These are phyloP conservation scores for Rhizopogon rudus DNA, from an alignment of 768 basidiomycete genomes.

Conservation along the genomic window DNA sequence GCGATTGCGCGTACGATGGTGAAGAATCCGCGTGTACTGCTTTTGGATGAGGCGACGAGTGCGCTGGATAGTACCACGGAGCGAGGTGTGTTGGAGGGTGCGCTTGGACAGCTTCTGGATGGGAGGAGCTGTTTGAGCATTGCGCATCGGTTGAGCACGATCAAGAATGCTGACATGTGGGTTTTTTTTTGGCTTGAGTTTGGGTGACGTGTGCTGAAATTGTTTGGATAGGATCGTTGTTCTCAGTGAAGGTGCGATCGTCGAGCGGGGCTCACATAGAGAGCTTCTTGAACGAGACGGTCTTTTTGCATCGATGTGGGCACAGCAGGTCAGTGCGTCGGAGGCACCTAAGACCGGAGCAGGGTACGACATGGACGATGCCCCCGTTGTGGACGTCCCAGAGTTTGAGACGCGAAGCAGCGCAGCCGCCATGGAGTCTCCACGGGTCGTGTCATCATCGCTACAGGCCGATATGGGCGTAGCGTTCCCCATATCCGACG, in stretches of 20 bases:
- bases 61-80: conserved; percentile 90
- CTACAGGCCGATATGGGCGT: conserved; percentile 15
- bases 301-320: conserved; percentile 84
- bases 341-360: conserved; percentile 18
- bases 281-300: conserved; percentile 72
- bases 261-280: conserved; percentile 77
- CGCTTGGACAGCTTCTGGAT: conserved; percentile 3
- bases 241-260: conserved; percentile 83
- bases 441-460: conserved; percentile 10
- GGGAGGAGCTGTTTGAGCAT: conserved; percentile 25
- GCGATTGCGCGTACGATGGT: conserved; percentile 84
- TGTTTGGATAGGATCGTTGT: conserved; percentile 67
- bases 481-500: conserved; percentile 32
- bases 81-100: conserved; percentile 76
- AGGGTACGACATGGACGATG: conserved; percentile 20
- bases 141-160: conserved; percentile 31
- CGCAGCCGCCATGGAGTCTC: conserved; percentile 15
- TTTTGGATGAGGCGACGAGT: conserved; percentile 77
- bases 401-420: conserved; percentile 18
- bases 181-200: conserved; percentile 15
- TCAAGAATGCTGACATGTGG: conserved; percentile 59
- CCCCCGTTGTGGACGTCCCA: conserved; percentile 16
- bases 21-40: conserved; percentile 78
- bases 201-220: not conserved
- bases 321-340: conserved; percentile 65